Conservation (phyloP, 2,329 filamentous ascomycete genomes). For the Sporothrix variecibatus region DNA sequence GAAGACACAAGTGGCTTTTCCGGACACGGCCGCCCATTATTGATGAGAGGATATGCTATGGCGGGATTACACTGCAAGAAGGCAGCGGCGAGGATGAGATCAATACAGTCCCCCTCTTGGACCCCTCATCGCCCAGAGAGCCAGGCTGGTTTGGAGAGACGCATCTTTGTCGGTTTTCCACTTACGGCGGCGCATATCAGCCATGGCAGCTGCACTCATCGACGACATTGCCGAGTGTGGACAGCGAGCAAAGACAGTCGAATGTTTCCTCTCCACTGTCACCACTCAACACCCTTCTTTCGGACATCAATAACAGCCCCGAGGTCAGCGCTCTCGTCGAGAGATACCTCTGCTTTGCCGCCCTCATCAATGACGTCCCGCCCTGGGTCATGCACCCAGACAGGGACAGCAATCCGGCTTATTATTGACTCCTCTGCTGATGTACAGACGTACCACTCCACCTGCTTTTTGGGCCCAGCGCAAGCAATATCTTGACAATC, state of each 20-base stretch:
- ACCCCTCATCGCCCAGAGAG: not conserved
- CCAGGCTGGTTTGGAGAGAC: not conserved
- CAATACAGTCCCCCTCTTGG: not conserved
- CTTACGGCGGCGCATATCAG: not conserved
- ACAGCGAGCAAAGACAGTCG: not conserved
- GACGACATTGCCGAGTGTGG: not conserved
- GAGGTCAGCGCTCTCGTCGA: not conserved
- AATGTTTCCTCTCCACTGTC: not conserved
- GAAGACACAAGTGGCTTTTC: not conserved
- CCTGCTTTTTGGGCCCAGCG: conserved; percentile 13
- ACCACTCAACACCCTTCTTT: not conserved
- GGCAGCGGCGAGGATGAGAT: not conserved
- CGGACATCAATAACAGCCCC: not conserved
- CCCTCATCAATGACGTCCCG: conserved; percentile 4
- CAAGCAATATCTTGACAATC: conserved; percentile 8
- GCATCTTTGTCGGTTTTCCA: conserved; percentile 12
- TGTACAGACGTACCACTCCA: not conserved
- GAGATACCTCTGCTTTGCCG: conserved; percentile 2
- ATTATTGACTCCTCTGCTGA: not conserved
- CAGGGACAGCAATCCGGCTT: not conserved
- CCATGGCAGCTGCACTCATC: not conserved
- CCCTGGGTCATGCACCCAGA: conserved; percentile 12
- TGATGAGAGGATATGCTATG: conserved; percentile 1
- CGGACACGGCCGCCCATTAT: not conserved
- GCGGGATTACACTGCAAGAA: not conserved